Conservation (phyloP, 1,139 yeast genomes). For the Taphrina flavorubra region DNA sequence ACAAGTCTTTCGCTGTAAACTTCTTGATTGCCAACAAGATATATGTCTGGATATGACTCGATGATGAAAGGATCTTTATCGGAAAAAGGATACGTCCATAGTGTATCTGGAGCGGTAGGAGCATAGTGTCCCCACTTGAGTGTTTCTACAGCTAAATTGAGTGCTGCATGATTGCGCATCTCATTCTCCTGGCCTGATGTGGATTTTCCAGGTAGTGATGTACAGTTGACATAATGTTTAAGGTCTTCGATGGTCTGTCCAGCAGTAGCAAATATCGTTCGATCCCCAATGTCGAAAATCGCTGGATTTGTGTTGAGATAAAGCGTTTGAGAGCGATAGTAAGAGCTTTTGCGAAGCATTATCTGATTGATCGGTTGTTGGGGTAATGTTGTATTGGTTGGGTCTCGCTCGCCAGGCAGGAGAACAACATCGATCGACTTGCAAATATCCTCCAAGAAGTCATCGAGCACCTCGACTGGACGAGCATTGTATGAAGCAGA, state of each 20-base stretch:
- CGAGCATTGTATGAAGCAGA: constrained; percentile 47
- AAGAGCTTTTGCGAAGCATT: constrained; percentile 61
- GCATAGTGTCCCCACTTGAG: constrained; percentile 83
- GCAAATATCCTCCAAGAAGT: constrained; percentile 64
- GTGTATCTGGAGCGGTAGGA: constrained; percentile 96
- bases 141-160: constrained; percentile 69
- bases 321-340: constrained; percentile 56
- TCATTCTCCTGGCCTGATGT: constrained; percentile 1
- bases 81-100: constrained; percentile 84
- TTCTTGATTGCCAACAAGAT: constrained; percentile 84
- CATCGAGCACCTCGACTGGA: constrained; percentile 59
- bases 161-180: constrained; percentile 33
- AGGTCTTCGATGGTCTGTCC: constrained; percentile 88
- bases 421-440: constrained; percentile 69
- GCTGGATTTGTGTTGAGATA: constrained; percentile 73
- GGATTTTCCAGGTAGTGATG: constrained; percentile 21
- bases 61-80: constrained; percentile 81
- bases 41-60: constrained; percentile 79
- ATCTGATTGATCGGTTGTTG: constrained; percentile 87
- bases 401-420: constrained; percentile 86
- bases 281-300: constrained; percentile 65
- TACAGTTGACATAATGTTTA: constrained; percentile 58
- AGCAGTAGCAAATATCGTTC: constrained; percentile 69
- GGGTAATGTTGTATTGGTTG: constrained; percentile 81
- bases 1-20: constrained; percentile 57